Conservation (phyloP, 306 rosid genomes). For the Cyclanthera cordifolia region DNA sequence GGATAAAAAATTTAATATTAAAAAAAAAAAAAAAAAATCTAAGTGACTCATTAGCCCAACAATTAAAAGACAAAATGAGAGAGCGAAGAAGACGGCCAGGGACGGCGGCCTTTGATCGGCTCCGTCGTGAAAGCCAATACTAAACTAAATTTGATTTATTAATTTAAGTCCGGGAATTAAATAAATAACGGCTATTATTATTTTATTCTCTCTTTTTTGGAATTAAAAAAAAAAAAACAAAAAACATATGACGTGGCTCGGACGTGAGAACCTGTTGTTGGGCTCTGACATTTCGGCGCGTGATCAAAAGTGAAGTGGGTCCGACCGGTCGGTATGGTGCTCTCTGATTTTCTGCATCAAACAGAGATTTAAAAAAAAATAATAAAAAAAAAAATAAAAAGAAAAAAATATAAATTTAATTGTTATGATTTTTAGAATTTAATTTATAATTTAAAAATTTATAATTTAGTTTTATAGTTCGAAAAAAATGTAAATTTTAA, state of each 20-base stretch:
- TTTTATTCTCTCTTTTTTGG: background rate
- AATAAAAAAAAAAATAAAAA: background rate
- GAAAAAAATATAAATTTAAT: too few species aligned
- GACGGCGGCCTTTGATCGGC: background rate
- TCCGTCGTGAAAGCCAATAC: conserved; percentile 13
- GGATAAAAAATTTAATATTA: too few species aligned
- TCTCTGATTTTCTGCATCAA: conserved; percentile 7
- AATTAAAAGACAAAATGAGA: background rate
- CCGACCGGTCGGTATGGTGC: conserved; percentile 13
- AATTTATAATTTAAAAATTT: too few species aligned
- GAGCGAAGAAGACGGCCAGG: background rate
- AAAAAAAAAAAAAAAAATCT: too few species aligned
- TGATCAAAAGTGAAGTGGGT: background rate
- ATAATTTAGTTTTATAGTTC: too few species aligned
- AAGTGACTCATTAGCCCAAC: too few species aligned
- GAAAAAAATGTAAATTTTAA: too few species aligned
- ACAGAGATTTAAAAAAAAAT: background rate
- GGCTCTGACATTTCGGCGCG: conserved; percentile 7
- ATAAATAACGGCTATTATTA: background rate
- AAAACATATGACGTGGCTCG: background rate
- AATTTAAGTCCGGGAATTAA: background rate
- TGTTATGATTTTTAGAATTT: too few species aligned
- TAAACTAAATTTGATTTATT: background rate
- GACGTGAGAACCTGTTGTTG: background rate
- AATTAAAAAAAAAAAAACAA: too few species aligned